These are phyloP conservation scores for Odonthalia washingtoniensis DNA, from an alignment of 31 red algal species.

Conservation along the genomic window DNA sequence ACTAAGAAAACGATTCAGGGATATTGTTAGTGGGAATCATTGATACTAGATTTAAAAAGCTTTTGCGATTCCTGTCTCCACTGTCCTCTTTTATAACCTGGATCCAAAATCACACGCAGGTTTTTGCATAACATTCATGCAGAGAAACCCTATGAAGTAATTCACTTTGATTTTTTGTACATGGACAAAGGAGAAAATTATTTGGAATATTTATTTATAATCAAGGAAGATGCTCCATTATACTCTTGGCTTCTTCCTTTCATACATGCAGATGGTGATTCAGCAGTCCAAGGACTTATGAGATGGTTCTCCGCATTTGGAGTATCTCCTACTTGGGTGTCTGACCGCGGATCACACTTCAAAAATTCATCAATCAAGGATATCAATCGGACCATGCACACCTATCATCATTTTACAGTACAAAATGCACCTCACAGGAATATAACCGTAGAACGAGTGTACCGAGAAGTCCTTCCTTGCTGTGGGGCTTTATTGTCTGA, in stretches of 20 bases:
- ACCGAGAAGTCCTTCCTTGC: background rate
- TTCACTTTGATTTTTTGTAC: conserved; percentile 31
- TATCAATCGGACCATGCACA: conserved; percentile 7
- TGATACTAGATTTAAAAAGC: too few relatives aligned
- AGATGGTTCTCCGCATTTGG: conserved; percentile 20
- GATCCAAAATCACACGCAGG: too few relatives aligned
- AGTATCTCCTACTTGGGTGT: conserved; percentile 4
- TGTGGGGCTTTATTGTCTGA: conserved; percentile 24
- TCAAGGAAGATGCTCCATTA: conserved; percentile 16
- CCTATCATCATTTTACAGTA: conserved; percentile 39
- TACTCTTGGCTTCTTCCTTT: conserved; percentile 39
- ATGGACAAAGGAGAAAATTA: background rate
- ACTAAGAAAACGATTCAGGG: too few relatives aligned
- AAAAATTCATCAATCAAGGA: conserved; percentile 15
- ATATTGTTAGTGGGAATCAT: too few relatives aligned
- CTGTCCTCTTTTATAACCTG: too few relatives aligned
- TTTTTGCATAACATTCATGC: too few relatives aligned
- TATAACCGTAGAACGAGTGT: conserved; percentile 33
- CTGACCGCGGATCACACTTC: conserved; percentile 30
- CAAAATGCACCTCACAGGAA: conserved; percentile 4
- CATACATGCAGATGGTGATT: background rate
- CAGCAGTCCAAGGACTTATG: background rate
- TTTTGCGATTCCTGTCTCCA: too few relatives aligned
- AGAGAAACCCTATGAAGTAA: conserved; percentile 32
- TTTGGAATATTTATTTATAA: conserved; percentile 15